phyloP scores from a whole-genome alignment of 2,329 filamentous ascomycete species.

The Penicillium sp. region DNA sequence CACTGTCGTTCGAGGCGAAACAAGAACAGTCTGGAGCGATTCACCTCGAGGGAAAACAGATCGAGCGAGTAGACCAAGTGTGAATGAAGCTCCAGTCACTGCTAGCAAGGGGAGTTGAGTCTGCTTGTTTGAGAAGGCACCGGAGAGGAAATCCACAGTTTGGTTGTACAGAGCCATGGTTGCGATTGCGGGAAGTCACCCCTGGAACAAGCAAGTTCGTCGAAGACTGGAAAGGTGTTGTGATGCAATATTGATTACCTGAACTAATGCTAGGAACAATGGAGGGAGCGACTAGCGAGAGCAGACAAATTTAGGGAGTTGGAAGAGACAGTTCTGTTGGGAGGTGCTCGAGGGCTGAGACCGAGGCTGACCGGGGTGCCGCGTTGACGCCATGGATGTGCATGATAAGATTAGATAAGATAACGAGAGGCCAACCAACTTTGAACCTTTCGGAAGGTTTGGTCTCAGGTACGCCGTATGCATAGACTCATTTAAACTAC shows the following conservation, averaged over 20 bases:
- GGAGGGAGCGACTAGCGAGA: not conserved
- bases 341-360: not conserved
- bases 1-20: slow-evolving; percentile 39
- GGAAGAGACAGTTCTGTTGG: not conserved
- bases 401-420: slow-evolving; percentile 5
- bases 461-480: too few species aligned
- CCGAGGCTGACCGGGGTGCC: slow-evolving; percentile 1
- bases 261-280: too few species aligned
- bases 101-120: slow-evolving; percentile 36
- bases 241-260: not conserved
- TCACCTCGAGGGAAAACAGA: slow-evolving; percentile 25
- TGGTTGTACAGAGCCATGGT: slow-evolving; percentile 39
- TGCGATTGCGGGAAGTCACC: slow-evolving; percentile 3
- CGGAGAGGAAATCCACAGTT: slow-evolving; percentile 36
- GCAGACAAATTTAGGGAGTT: not conserved
- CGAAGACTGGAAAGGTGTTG: too few species aligned
- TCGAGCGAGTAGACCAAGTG: slow-evolving; percentile 34
- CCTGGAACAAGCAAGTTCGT: not conserved
- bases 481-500: too few species aligned
- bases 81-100: slow-evolving; percentile 38
- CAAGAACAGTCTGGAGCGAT: slow-evolving; percentile 24
- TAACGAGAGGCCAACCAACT: not conserved
- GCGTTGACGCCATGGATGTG: not conserved
- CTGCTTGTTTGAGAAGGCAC: slow-evolving; percentile 31
- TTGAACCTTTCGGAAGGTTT: too few species aligned